Evolutionary conservation across 1,139 yeast genomes (phyloP).

Genomic region (Yamadazyma mexicana): DNA sequence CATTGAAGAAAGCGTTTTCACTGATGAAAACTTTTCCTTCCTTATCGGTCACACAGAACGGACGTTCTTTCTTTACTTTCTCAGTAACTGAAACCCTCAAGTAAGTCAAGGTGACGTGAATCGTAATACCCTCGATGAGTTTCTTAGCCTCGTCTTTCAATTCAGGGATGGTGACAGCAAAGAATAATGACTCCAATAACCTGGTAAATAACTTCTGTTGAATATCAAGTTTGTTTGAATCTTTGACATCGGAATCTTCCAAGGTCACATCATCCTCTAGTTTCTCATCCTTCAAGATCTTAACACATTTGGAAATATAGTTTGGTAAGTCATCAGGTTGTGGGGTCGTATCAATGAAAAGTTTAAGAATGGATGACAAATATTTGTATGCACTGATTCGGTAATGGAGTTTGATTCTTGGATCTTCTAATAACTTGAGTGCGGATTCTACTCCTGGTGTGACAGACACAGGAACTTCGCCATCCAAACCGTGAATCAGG

Average conservation of each 20-base stretch:
- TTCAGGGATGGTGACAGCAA: slow-evolving; percentile 74
- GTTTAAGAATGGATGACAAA: slow-evolving; percentile 61
- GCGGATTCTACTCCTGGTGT: slow-evolving; percentile 87
- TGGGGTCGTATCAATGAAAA: slow-evolving; percentile 67
- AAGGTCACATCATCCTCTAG: slow-evolving; percentile 34
- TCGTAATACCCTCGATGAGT: slow-evolving; percentile 66
- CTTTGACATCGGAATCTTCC: slow-evolving; percentile 44
- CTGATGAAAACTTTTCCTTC: slow-evolving; percentile 75
- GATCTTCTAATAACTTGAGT: slow-evolving; percentile 62
- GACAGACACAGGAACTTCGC: slow-evolving; percentile 65
- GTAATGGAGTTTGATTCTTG: slow-evolving; percentile 63
- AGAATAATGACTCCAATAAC: slow-evolving; percentile 69
- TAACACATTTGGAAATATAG: slow-evolving; percentile 45
- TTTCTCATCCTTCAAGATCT: slow-evolving; percentile 49
- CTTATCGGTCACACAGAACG: slow-evolving; percentile 73
- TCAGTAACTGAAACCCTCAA: slow-evolving; percentile 73
- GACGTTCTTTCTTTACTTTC: slow-evolving; percentile 65
- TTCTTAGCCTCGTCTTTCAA: slow-evolving; percentile 65
- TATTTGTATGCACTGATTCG: slow-evolving; percentile 77
- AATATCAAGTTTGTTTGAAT: slow-evolving; percentile 51
- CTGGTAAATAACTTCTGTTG: slow-evolving; percentile 62
- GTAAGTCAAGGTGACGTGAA: slow-evolving; percentile 77
- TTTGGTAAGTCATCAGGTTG: slow-evolving; percentile 58
- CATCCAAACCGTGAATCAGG: slow-evolving; percentile 66
- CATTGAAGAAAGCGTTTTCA: slow-evolving; percentile 70